phyloP scores from a whole-genome alignment of 495 filamentous ascomycete species.

The Daldinia concentrica region DNA sequence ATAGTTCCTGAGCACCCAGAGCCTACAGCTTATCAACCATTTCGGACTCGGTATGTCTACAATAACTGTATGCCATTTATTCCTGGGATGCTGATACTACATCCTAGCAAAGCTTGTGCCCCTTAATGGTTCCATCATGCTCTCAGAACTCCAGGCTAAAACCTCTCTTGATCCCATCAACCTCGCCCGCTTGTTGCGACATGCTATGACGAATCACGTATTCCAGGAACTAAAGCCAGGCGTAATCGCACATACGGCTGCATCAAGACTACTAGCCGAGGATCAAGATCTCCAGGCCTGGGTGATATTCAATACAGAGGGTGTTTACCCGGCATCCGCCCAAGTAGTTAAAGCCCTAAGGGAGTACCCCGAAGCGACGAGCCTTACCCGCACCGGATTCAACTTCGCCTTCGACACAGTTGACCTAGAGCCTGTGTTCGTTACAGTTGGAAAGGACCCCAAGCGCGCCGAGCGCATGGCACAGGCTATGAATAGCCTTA shows the following conservation, averaged over 20 bases:
- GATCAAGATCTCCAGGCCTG: conserved; percentile 56
- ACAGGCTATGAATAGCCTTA: conserved; percentile 60
- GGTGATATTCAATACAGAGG: conserved; percentile 62
- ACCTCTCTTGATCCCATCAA: conserved; percentile 55
- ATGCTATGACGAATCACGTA: conserved; percentile 65
- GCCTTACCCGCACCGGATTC: conserved; percentile 57
- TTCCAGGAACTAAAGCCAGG: conserved; percentile 63
- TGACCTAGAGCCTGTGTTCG: conserved; percentile 60
- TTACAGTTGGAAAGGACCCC: conserved; percentile 57
- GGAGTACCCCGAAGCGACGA: conserved; percentile 53
- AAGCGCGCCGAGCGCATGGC: conserved; percentile 60
- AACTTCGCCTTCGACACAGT: conserved; percentile 58
- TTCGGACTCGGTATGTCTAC: conserved; percentile 49
- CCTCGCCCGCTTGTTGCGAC: conserved; percentile 62
- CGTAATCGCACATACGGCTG: conserved; percentile 63
- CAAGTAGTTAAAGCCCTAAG: conserved; percentile 53
- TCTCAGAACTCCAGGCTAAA: conserved; percentile 53
- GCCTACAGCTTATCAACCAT: conserved; percentile 52
- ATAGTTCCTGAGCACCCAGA: conserved; percentile 53
- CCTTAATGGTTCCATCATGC: conserved; percentile 51
- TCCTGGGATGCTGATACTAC: conserved; percentile 14
- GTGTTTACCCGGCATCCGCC: conserved; percentile 58
- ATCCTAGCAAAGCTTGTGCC: conserved; percentile 52
- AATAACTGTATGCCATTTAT: neutral
- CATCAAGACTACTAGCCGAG: conserved; percentile 56